These are phyloP conservation scores for Lumnitzera littorea DNA, from an alignment of 345 rosid species.

Conservation along the genomic window DNA sequence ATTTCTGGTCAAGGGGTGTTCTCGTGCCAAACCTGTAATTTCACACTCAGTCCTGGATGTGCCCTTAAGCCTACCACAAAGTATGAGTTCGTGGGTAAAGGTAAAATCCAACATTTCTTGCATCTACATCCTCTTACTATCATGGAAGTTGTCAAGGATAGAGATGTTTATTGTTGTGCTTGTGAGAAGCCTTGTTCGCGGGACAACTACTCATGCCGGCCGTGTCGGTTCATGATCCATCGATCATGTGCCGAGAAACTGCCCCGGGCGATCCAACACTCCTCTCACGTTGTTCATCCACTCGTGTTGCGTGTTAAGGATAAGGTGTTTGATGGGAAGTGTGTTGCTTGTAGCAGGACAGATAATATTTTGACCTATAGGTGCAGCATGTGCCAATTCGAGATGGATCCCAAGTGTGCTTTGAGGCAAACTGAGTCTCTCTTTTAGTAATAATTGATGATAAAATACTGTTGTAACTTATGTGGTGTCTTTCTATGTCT, in stretches of 20 bases:
- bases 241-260: too few relatives aligned
- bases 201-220: too few relatives aligned
- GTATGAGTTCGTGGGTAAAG: not conserved
- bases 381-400: constrained; percentile 1
- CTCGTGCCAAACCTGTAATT: constrained; percentile 4
- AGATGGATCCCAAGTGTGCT: constrained; percentile 9
- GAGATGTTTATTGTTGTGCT: too few relatives aligned
- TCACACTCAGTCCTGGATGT: constrained; percentile 8
- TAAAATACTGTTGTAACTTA: too few relatives aligned
- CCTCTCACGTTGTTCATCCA: too few relatives aligned
- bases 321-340: not conserved
- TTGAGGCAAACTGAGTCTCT: not conserved
- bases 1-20: not conserved
- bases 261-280: too few relatives aligned
- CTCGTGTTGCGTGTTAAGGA: not conserved
- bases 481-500: too few relatives aligned
- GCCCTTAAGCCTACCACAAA: constrained; percentile 8
- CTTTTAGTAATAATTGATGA: too few relatives aligned
- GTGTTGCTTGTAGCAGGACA: not conserved
- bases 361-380: constrained; percentile 9
- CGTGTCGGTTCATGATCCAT: too few relatives aligned
- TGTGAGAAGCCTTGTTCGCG: too few relatives aligned
- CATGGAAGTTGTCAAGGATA: not conserved
- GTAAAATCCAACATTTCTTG: constrained; percentile 4
- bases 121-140: constrained; percentile 1